These are phyloP conservation scores for Gymnopilus dilepis DNA, from an alignment of 768 basidiomycete genomes.

Conservation along the genomic window DNA sequence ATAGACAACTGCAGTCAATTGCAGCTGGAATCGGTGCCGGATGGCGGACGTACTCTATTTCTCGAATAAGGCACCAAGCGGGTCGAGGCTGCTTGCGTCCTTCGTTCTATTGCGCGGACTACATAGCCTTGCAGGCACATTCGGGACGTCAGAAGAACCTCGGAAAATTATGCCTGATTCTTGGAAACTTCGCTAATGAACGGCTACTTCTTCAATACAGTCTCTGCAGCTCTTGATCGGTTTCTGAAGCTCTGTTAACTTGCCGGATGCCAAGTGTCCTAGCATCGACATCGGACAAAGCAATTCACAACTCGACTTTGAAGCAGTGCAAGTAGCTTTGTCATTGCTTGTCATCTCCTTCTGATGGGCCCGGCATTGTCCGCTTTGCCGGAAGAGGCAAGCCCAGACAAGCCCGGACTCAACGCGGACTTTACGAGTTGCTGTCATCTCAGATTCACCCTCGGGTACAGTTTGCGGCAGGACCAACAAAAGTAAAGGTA, in stretches of 20 bases:
- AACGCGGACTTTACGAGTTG: neutral
- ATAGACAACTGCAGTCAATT: conserved; percentile 1
- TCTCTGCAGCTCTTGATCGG: neutral
- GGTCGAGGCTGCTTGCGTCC: neutral
- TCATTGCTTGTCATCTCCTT: neutral
- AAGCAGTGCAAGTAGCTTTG: conserved; percentile 1
- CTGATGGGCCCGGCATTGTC: neutral
- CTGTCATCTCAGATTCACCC: conserved; percentile 10
- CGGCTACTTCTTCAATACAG: neutral
- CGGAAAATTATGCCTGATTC: conserved; percentile 3
- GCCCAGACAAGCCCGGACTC: neutral
- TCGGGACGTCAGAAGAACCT: conserved; percentile 15
- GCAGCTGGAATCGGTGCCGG: conserved; percentile 9
- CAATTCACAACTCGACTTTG: neutral
- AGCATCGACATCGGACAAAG: neutral
- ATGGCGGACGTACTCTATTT: conserved; percentile 4
- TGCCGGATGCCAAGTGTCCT: neutral
- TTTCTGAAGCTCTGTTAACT: neutral
- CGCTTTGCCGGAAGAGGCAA: neutral
- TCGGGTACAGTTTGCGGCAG: conserved; percentile 1
- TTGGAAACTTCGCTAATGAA: neutral
- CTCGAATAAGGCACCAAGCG: conserved; percentile 4
- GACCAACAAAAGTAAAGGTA: neutral
- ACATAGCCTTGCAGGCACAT: conserved; percentile 10
- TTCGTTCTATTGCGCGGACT: conserved; percentile 2